Conservation (phyloP, 805 yeast species). For the Cyberlindnera petersonii region DNA sequence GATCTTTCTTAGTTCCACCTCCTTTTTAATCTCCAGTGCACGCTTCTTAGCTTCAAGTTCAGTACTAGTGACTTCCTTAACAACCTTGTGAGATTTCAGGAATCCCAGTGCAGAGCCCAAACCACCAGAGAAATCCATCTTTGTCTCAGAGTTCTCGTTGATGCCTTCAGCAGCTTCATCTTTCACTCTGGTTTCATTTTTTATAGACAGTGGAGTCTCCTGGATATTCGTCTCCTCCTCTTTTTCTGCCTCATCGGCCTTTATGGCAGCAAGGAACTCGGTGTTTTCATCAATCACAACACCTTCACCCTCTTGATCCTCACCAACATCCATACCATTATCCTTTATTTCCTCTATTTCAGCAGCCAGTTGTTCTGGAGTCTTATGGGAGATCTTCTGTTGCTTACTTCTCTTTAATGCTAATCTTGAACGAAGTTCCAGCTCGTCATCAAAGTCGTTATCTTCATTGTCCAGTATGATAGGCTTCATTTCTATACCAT, state of each 20-base stretch:
- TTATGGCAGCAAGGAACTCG: constrained; percentile 33
- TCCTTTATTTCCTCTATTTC: constrained; percentile 21
- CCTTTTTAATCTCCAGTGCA: constrained; percentile 12
- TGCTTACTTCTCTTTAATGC: constrained; percentile 20
- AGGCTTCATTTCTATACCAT: constrained; percentile 23
- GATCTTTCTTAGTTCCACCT: constrained; percentile 16
- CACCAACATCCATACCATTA: constrained; percentile 17
- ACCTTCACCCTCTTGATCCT: constrained; percentile 11
- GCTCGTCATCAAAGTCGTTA: constrained; percentile 19
- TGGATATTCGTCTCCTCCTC: background rate
- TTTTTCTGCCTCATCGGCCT: constrained; percentile 8
- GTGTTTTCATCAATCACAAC: constrained; percentile 33
- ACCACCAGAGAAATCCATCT: constrained; percentile 22
- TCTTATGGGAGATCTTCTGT: constrained; percentile 16
- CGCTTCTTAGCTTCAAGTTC: constrained; percentile 13
- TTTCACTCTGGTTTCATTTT: background rate
- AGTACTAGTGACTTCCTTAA: constrained; percentile 10
- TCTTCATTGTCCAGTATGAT: constrained; percentile 29
- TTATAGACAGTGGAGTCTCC: background rate
- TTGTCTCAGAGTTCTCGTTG: too few species aligned
- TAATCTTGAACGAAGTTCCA: constrained; percentile 26
- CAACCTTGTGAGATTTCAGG: constrained; percentile 20
- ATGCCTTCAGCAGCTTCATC: constrained; percentile 1
- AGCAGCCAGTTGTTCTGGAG: constrained; percentile 22
- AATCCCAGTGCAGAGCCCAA: constrained; percentile 23